Evolutionary conservation across 352 stramenopile species (phyloP).

Genomic region (Globisporangium emineosum): DNA sequence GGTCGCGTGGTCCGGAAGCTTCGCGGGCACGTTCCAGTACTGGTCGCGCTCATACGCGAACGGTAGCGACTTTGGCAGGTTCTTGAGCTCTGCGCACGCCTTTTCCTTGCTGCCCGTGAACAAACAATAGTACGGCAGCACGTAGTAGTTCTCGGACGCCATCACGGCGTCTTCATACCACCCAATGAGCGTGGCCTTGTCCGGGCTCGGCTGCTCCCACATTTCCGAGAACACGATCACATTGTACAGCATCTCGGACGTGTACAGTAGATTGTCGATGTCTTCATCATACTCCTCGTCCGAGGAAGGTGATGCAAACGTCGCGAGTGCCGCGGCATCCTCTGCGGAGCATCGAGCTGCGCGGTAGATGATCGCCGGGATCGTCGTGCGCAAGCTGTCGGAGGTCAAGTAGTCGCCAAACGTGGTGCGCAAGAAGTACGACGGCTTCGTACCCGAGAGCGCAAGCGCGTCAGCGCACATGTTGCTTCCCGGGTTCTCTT

Average conservation of each 20-base stretch:
- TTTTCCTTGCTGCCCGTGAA: conserved; percentile 63
- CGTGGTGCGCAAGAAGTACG: conserved; percentile 62
- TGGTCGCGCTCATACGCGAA: conserved; percentile 57
- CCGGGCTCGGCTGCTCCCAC: conserved; percentile 56
- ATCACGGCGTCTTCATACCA: conserved; percentile 65
- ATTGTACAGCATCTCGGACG: conserved; percentile 75
- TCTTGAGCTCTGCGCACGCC: conserved; percentile 46
- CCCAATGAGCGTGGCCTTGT: conserved; percentile 45
- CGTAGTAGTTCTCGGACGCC: conserved; percentile 66
- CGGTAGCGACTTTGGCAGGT: conserved; percentile 35
- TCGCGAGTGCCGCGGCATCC: conserved; percentile 37
- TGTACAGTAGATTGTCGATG: conserved; percentile 46
- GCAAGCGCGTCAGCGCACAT: conserved; percentile 46
- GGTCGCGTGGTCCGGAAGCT: conserved; percentile 35
- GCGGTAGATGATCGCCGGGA: conserved; percentile 60
- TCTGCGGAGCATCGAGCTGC: conserved; percentile 33
- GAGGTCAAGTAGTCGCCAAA: conserved; percentile 65
- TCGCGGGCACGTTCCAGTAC: conserved; percentile 66
- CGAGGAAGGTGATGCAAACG: conserved; percentile 22
- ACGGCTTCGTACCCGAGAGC: conserved; percentile 40
- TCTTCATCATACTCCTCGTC: conserved; percentile 30
- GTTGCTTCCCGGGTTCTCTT: conserved; percentile 36
- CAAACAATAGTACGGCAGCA: conserved; percentile 72
- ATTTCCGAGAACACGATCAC: conserved; percentile 80
- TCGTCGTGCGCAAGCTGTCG: conserved; percentile 29